phyloP scores from a whole-genome alignment of 2,329 filamentous ascomycete species.

The Arachnomyces sp. region DNA sequence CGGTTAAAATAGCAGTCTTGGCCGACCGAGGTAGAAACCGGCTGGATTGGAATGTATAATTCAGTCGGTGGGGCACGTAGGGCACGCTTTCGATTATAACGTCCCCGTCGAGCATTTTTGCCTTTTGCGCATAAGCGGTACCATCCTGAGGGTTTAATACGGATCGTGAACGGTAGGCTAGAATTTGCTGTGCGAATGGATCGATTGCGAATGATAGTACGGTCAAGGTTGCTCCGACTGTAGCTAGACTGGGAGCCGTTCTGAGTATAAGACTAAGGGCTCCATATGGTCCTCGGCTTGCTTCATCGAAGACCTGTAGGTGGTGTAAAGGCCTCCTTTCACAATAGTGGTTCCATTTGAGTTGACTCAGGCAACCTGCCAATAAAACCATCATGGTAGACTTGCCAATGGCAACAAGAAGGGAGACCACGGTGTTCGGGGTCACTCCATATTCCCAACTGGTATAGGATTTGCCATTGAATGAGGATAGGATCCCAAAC shows the following conservation, averaged over 20 bases:
- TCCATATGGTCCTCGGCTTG: constrained; percentile 22
- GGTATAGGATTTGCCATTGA: too few species aligned
- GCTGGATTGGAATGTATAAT: too few species aligned
- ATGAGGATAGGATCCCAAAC: too few species aligned
- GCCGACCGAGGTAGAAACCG: neutral
- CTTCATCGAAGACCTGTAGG: constrained; percentile 22
- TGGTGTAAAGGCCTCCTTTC: constrained; percentile 14
- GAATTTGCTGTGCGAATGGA: constrained; percentile 21
- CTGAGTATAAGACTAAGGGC: neutral
- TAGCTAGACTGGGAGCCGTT: too few species aligned
- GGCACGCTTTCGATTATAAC: too few species aligned
- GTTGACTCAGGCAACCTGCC: constrained; percentile 26
- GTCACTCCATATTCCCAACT: too few species aligned
- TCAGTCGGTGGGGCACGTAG: neutral
- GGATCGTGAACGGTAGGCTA: constrained; percentile 7
- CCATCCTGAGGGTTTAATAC: neutral
- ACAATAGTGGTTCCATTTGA: constrained; percentile 28
- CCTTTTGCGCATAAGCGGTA: constrained; percentile 1
- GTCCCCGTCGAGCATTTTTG: too few species aligned
- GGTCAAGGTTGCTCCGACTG: constrained; percentile 2
- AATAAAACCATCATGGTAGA: constrained; percentile 23
- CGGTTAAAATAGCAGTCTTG: neutral
- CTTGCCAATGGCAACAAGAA: constrained; percentile 25
- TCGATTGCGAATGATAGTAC: constrained; percentile 20
- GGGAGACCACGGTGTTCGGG: constrained; percentile 25